Conservation (phyloP, 1,284 basidiomycete species). For the Uromyces viciae-fabae region DNA sequence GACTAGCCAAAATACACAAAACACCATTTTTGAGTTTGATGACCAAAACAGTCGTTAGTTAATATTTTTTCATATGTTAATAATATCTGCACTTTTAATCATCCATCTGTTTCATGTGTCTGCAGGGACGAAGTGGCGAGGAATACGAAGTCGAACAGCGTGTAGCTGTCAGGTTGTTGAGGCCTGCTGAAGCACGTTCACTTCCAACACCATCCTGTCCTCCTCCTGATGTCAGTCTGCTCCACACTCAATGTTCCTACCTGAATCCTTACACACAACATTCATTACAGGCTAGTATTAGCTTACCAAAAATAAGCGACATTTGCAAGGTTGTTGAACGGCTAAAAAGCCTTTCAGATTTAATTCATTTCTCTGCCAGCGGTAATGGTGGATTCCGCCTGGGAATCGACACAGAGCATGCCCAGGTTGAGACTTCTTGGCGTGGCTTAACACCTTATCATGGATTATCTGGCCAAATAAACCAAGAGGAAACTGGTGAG, state of each 20-base stretch:
- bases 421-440: constrained; percentile 38
- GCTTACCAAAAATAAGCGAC: constrained; percentile 72
- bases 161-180: constrained; percentile 63
- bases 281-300: constrained; percentile 67
- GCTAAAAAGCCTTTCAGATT: constrained; percentile 68
- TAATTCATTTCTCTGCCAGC: constrained; percentile 70
- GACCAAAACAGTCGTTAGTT: constrained; percentile 21
- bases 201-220: constrained; percentile 80
- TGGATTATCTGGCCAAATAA: neutral
- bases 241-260: too few species aligned
- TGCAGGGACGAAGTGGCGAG: constrained; percentile 13
- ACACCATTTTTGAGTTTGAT: constrained; percentile 22
- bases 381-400: constrained; percentile 56
- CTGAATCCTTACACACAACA: neutral
- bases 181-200: constrained; percentile 66
- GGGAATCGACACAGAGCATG: constrained; percentile 51
- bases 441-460: constrained; percentile 10
- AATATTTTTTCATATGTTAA: neutral
- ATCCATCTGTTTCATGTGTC: neutral
- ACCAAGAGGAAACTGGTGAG: neutral
- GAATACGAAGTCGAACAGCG: constrained; percentile 52
- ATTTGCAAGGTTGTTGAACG: constrained; percentile 74
- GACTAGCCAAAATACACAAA: constrained; percentile 16
- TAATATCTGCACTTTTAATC: neutral
- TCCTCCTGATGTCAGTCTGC: constrained; percentile 69